Evolutionary conservation across 805 yeast genomes (phyloP), one percentile per base, ranked within the genome.

Genomic region (Wickerhamomyces chaumierensis): DNA sequence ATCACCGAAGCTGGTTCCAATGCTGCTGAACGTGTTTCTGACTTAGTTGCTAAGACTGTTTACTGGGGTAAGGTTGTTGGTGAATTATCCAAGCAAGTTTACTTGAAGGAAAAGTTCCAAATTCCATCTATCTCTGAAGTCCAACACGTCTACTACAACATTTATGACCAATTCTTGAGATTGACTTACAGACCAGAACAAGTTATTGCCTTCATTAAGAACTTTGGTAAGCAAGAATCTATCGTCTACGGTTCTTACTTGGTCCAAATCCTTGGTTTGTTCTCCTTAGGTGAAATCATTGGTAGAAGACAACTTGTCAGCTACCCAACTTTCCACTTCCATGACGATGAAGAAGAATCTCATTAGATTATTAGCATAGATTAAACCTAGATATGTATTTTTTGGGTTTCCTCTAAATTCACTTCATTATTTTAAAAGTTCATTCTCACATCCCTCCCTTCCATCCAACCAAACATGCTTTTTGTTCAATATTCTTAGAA

Each of bases 231-330:
- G 61, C 77, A 72, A 49, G 69, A 71, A 55, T 69, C 65, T 48
- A 62, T 76, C 52, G 77, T 74, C 64, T 82, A 72, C 60, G 80
- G 81, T 52, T 80, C 88, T 31, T 78, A 75, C 64, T 78, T 77
- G 49, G 65, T 87, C 50, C 98, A 92, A 68, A 65, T 90, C 40
- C 68, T 84, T 48, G 98, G 96, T 47, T 73, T 88, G 60, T 92
- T 87, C 66, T 77, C 96, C 20, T 71, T 90, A 35, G 98, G 98
- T 60, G 98, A 92, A 73, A 77, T 88, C 51, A 72, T 92, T 56
- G 98, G 98, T 57, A 86, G 97, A 73, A 82, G 97, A 71, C 77
- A 83, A 56, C 53, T 92, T 44, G 83, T 87, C 56, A 96, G 96
- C 51, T 90, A 92, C 72, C 83, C 84, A 56, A 55, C 70, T 15